phyloP scores from a whole-genome alignment of 805 yeast species.

The Monosporozyma unispora region DNA sequence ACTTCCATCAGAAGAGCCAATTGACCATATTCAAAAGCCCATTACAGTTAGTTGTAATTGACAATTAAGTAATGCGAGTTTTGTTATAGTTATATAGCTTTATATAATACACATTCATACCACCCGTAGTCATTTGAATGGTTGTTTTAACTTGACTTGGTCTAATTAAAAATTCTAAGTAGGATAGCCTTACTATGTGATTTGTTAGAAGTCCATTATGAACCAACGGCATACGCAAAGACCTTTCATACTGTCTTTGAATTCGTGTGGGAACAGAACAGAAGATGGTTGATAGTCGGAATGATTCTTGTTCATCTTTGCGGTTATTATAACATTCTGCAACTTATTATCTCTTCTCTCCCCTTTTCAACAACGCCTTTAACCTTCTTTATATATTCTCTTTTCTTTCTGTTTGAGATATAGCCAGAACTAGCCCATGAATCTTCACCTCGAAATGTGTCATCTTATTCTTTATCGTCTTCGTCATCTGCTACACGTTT shows the following conservation, averaged over 20 bases:
- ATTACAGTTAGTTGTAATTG: not conserved
- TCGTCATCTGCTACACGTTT: constrained; percentile 57
- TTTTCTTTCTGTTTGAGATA: constrained; percentile 38
- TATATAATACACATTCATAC: not conserved
- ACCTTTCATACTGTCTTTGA: constrained; percentile 87
- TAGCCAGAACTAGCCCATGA: constrained; percentile 81
- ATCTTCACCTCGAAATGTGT: constrained; percentile 96
- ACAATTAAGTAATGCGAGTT: not conserved
- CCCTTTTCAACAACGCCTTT: constrained; percentile 68
- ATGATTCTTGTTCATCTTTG: constrained; percentile 73
- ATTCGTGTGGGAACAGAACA: constrained; percentile 95
- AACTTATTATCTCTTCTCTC: constrained; percentile 68
- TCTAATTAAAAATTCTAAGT: constrained; percentile 79
- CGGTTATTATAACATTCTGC: constrained; percentile 82
- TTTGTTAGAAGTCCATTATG: constrained; percentile 87
- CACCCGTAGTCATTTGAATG: constrained; percentile 39
- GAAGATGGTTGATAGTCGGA: constrained; percentile 75
- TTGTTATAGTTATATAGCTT: constrained; percentile 14
- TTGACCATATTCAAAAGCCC: too few species aligned
- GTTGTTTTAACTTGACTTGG: constrained; percentile 80
- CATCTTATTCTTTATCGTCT: constrained; percentile 78
- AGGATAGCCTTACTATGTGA: constrained; percentile 81
- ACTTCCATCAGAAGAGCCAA: too few species aligned
- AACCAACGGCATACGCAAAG: constrained; percentile 87
- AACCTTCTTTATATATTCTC: constrained; percentile 58